Base-by-base conservation (phyloP, 1,139 yeast species). In the Nakaseomyces uthaithaninus region DNA sequence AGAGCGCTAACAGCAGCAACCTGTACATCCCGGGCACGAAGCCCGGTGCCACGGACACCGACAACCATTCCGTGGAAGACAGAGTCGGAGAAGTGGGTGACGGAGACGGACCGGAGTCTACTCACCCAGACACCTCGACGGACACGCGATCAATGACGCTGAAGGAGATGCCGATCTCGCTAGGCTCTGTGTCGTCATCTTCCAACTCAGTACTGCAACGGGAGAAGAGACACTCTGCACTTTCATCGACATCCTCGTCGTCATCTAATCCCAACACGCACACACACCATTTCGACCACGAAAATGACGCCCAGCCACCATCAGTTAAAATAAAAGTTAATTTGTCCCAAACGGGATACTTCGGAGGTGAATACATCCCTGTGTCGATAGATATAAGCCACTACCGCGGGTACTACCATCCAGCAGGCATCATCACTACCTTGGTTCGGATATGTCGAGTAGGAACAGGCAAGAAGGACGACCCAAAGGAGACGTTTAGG, bases 361-460 rank as follows among this genome's bases (percentile, higher is more conserved):
- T 84, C 2, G 68, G 87, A 30, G 95, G 95, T 18, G 95, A 87
- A 55, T 59, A 71, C 2, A 75, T 86, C 0, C 93, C 94, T 0
- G 72, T 87, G 12, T 78, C 76, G 48, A 65, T 87, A 33, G 65
- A 70, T 25, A 67, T 86, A 20, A 70, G 74, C 39, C 95, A 86
- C 58, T 74, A 82, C 48, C 80, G 80, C 55, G 74, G 77, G 41
- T 69, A 84, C 26, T 78, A 80, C 52, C 82, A 80, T 47, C 63
- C 80, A n/a, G 75, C 76, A 37, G 95, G 95, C 0, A 72, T 85
- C 4, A 81, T 86, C 9, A 74, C 84, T 14, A 86, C 95, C 0
- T 66, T 87, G 40, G 85, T 85, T 7, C 66, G 96, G 40, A 80
- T 87, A 6, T 84, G 94, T 48, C 68, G 94, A 18, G 75, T 87